These are phyloP conservation scores for Picea glauca DNA, from an alignment of 75 land plant species.

Conservation along the genomic window DNA sequence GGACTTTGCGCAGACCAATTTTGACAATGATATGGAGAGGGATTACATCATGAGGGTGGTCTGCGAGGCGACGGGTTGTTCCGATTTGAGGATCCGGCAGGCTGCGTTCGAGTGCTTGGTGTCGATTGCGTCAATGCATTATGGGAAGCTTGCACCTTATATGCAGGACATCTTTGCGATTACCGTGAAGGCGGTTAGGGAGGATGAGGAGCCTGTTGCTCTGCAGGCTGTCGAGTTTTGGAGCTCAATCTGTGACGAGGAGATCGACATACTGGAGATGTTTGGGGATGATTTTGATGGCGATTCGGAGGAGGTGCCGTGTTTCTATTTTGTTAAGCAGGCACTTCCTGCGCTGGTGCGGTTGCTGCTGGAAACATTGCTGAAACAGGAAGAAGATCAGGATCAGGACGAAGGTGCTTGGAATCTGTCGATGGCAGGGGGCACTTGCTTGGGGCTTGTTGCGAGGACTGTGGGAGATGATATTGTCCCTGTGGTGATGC, in stretches of 20 bases:
- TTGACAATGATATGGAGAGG: constrained; percentile 77
- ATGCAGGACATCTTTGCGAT: constrained; percentile 58
- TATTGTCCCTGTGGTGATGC: constrained; percentile 72
- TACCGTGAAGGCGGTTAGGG: constrained; percentile 53
- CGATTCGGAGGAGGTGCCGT: constrained; percentile 21
- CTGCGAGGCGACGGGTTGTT: constrained; percentile 59
- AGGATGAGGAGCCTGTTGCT: constrained; percentile 66
- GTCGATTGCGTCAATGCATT: constrained; percentile 59
- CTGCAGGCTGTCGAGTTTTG: constrained; percentile 82
- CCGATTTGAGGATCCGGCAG: constrained; percentile 52
- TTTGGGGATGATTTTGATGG: constrained; percentile 30
- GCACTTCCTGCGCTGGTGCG: constrained; percentile 57
- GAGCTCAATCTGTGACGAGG: constrained; percentile 80
- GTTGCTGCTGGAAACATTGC: constrained; percentile 59
- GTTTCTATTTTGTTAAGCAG: constrained; percentile 56
- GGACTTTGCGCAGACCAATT: constrained; percentile 78
- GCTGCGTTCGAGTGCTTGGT: constrained; percentile 80
- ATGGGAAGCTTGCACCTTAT: constrained; percentile 58
- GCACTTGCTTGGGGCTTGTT: constrained; percentile 73
- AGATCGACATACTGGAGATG: constrained; percentile 52
- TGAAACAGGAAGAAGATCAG: constrained; percentile 77
- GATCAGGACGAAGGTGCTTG: constrained; percentile 67
- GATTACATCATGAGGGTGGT: constrained; percentile 71
- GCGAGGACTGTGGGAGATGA: constrained; percentile 76
- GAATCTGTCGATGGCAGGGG: constrained; percentile 84